A percentile compares a stretch with the other conserved stretches of the same genome.
phyloP scores from a whole-genome alignment of 805 yeast species.

The Ogataea pini region DNA sequence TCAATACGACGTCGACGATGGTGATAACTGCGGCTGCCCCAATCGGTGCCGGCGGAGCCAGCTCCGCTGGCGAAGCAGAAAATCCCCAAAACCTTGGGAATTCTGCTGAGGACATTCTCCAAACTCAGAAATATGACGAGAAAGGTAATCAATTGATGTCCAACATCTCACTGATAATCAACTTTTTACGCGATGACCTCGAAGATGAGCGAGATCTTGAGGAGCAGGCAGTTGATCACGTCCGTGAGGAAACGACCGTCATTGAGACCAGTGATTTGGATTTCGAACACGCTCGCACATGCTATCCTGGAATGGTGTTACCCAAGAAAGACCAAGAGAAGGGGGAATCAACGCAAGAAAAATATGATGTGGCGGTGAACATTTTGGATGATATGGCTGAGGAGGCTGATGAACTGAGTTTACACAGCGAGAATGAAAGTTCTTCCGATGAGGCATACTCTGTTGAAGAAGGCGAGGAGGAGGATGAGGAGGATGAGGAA shows the following conservation, averaged over 20 bases:
- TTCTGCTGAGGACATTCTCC: no score
- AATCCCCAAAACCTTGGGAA: no score
- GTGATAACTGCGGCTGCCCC: conserved; percentile 28
- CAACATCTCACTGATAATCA: conserved; percentile 56
- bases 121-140: conserved; percentile 28
- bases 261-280: conserved; percentile 26
- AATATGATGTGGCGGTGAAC: background rate
- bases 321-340: background rate
- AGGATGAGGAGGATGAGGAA: background rate
- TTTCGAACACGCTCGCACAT: conserved; percentile 17
- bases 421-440: background rate
- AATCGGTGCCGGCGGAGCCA: conserved; percentile 1
- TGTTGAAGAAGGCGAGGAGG: background rate
- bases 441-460: background rate
- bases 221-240: conserved; percentile 46
- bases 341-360: background rate
- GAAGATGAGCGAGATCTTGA: conserved; percentile 63
- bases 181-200: conserved; percentile 68
- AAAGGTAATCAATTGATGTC: conserved; percentile 38
- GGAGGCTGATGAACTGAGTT: conserved; percentile 1
- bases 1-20: conserved; percentile 58
- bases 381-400: background rate
- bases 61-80: conserved; percentile 7
- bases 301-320: conserved; percentile 30
- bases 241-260: conserved; percentile 39